Percentiles rank a stretch among this genome's conserved stretches.
Evolutionary conservation across 1,284 basidiomycete species (phyloP).

Genomic region (Cryptococcus sp.): DNA sequence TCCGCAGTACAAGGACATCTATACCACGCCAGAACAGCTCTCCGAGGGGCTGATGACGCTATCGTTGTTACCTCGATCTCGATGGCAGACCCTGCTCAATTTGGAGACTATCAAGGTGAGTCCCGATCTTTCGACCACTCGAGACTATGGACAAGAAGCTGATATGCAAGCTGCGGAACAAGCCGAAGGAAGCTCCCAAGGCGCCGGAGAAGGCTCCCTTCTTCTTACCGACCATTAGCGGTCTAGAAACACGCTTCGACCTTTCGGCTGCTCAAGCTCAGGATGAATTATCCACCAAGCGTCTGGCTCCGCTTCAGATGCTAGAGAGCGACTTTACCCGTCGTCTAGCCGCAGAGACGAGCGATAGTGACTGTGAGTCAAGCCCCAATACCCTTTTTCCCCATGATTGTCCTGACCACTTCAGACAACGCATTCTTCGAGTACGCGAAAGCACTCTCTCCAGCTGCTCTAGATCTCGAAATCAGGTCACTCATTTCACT

Average conservation of each 20-base stretch:
- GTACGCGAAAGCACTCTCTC: conserved; percentile 79
- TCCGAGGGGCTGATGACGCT: conserved; percentile 83
- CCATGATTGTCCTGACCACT: neutral
- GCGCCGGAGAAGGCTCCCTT: conserved; percentile 93
- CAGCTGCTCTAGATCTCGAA: conserved; percentile 85
- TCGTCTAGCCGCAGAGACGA: conserved; percentile 57
- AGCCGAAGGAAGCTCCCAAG: conserved; percentile 92
- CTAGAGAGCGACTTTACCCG: conserved; percentile 70
- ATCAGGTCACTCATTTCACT: conserved; percentile 67
- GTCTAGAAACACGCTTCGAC: conserved; percentile 73
- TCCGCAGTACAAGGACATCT: conserved; percentile 57
- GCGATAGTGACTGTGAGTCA: conserved; percentile 63
- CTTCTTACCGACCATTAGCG: conserved; percentile 86
- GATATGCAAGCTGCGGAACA: conserved; percentile 74
- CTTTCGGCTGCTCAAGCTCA: conserved; percentile 46
- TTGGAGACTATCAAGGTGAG: conserved; percentile 86
- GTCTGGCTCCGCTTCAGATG: conserved; percentile 55
- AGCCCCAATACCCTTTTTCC: neutral
- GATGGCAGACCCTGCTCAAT: conserved; percentile 95
- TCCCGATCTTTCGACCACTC: conserved; percentile 1
- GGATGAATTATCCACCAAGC: conserved; percentile 47
- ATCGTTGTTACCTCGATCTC: conserved; percentile 81
- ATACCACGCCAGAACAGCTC: conserved; percentile 77
- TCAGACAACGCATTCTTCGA: conserved; percentile 76
- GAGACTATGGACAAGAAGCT: conserved; percentile 12